A percentile compares a stretch with the other conserved stretches of the same genome.
Evolutionary conservation across 306 rosid genomes (phyloP).

Genomic region (Cyamopsis tetragonoloba): DNA sequence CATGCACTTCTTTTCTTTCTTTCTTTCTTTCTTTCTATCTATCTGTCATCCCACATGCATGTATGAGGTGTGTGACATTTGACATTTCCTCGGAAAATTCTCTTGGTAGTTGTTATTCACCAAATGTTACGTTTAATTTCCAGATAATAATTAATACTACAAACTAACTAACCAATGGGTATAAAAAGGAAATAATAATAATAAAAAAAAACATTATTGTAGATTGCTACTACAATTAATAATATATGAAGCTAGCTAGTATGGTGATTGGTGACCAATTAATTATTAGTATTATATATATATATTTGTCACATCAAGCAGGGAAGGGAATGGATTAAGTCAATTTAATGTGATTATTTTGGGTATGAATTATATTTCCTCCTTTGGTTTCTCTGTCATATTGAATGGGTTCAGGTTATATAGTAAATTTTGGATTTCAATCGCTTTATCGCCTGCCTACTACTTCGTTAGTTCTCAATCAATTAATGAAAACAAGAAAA

Average conservation of each 20-base stretch:
- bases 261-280: not conserved
- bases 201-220: not conserved
- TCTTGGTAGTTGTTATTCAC: conserved; percentile 23
- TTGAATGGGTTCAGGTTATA: not conserved
- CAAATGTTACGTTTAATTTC: conserved; percentile 18
- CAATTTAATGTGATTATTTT: conserved; percentile 27
- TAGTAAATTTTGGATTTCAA: conserved; percentile 11
- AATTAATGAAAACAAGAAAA: not conserved
- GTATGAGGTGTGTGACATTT: no score
- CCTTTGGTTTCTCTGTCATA: not conserved
- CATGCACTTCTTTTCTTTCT: not conserved
- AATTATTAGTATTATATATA: no score
- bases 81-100: conserved; percentile 44
- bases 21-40: no score
- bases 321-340: not conserved
- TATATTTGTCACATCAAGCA: not conserved
- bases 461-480: not conserved
- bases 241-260: not conserved
- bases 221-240: not conserved
- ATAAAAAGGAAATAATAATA: not conserved
- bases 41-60: conserved; percentile 25
- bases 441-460: conserved; percentile 6
- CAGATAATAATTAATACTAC: not conserved
- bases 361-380: conserved; percentile 19
- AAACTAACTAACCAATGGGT: not conserved